phyloP scores from a whole-genome alignment of 768 basidiomycete genomes.

The Chiua virens region DNA sequence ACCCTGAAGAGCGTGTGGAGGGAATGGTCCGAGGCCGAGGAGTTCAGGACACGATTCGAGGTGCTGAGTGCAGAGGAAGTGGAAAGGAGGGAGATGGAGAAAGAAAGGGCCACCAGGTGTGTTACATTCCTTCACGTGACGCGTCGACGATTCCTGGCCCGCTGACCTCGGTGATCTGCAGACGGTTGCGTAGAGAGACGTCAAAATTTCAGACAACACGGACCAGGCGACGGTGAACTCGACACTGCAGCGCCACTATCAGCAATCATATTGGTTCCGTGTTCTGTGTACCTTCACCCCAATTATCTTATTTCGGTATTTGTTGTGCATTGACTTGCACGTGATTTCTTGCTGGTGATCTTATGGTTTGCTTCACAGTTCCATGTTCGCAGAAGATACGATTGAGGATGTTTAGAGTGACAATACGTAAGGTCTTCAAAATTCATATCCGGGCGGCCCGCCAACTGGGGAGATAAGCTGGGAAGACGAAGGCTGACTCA shows the following conservation, averaged over 20 bases:
- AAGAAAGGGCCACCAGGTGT: conserved; percentile 74
- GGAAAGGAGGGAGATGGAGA: conserved; percentile 84
- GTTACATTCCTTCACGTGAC: conserved; percentile 17
- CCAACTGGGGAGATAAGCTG: conserved; percentile 23
- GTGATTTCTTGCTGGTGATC: conserved; percentile 15
- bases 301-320: conserved; percentile 26
- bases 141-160: neutral
- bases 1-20: conserved; percentile 87
- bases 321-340: conserved; percentile 13
- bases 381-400: neutral
- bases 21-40: conserved; percentile 91
- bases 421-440: conserved; percentile 8
- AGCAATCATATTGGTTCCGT: conserved; percentile 3
- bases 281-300: conserved; percentile 5
- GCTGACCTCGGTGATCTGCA: conserved; percentile 24
- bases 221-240: conserved; percentile 37
- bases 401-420: neutral
- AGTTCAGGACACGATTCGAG: conserved; percentile 87
- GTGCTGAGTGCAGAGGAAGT: conserved; percentile 89
- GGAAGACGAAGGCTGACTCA: conserved; percentile 14
- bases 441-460: conserved; percentile 13
- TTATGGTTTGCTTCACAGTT: conserved; percentile 8
- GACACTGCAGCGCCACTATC: conserved; percentile 2
- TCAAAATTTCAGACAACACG: conserved; percentile 61
- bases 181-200: conserved; percentile 63